Conservation (phyloP, 2,329 filamentous ascomycete genomes). For the Neospermospora avenae region DNA sequence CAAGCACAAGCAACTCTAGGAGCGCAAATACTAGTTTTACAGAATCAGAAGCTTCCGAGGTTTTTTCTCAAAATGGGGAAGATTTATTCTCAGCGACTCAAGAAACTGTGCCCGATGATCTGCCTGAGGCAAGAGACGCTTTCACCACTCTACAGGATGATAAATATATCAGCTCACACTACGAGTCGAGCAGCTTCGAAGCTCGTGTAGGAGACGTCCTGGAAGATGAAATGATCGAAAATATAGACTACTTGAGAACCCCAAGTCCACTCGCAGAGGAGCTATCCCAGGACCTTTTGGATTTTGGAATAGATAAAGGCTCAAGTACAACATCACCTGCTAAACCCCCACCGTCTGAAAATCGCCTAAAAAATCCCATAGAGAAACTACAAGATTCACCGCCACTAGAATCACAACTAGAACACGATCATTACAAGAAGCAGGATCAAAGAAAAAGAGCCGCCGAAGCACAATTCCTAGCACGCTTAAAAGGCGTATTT, state of each 20-base stretch:
- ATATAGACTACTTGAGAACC: not conserved
- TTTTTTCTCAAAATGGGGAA: conserved; percentile 20
- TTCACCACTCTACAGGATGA: conserved; percentile 9
- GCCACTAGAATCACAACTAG: too few relatives aligned
- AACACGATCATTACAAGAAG: too few relatives aligned
- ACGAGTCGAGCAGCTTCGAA: conserved; percentile 27
- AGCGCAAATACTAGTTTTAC: conserved; percentile 23
- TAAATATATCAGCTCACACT: conserved; percentile 22
- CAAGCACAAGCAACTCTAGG: conserved; percentile 3
- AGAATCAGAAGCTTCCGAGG: conserved; percentile 11
- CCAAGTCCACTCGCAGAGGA: conserved; percentile 10
- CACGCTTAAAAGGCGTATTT: conserved; percentile 5
- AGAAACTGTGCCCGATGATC: conserved; percentile 4
- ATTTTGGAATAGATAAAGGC: conserved; percentile 1
- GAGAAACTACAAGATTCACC: too few relatives aligned
- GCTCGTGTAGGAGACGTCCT: conserved; percentile 10
- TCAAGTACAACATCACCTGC: too few relatives aligned
- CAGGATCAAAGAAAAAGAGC: too few relatives aligned
- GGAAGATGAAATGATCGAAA: conserved; percentile 9
- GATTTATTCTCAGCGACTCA: conserved; percentile 4
- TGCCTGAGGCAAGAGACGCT: not conserved
- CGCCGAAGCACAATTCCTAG: conserved; percentile 1
- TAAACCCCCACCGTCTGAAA: too few relatives aligned
- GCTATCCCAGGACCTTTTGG: conserved; percentile 14
- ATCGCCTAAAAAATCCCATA: not conserved